These are phyloP conservation scores for Colletotrichum graminicola DNA, from an alignment of 2,329 filamentous ascomycete species.

Conservation along the genomic window DNA sequence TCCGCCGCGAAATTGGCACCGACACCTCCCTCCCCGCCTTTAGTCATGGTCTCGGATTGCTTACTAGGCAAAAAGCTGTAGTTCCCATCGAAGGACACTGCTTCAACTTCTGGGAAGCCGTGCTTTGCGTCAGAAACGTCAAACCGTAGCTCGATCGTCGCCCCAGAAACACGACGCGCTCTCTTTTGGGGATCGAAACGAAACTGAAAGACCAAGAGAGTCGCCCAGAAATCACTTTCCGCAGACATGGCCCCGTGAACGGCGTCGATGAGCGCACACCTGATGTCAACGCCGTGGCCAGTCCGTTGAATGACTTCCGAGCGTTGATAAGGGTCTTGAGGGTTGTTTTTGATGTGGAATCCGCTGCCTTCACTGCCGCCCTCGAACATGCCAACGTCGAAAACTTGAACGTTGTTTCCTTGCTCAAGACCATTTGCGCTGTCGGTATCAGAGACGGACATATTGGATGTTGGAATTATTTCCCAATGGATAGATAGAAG, in stretches of 20 bases:
- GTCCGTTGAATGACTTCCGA: not conserved
- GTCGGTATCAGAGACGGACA: not conserved
- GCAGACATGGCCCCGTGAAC: not conserved
- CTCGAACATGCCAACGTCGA: slow-evolving; percentile 17
- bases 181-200: slow-evolving; percentile 1
- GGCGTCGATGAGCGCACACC: not conserved
- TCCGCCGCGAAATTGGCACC: slow-evolving; percentile 37
- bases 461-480: not conserved
- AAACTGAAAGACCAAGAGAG: not conserved
- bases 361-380: slow-evolving; percentile 39
- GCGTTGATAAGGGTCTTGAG: slow-evolving; percentile 44
- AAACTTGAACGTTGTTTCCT: not conserved
- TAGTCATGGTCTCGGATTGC: slow-evolving; percentile 34
- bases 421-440: not conserved
- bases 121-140: slow-evolving; percentile 40
- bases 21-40: slow-evolving; percentile 21
- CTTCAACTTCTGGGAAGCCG: slow-evolving; percentile 42
- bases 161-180: not conserved
- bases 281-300: not conserved
- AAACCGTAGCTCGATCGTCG: not conserved
- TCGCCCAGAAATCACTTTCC: not conserved
- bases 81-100: slow-evolving; percentile 41
- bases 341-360: slow-evolving; percentile 45
- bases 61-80: slow-evolving; percentile 31
- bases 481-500: not conserved